A percentile compares a stretch with the other conserved stretches of the same genome.
These are phyloP conservation scores for Pseudocercospora pini-densiflorae DNA, from an alignment of 2,329 filamentous ascomycete species.

Conservation along the genomic window DNA sequence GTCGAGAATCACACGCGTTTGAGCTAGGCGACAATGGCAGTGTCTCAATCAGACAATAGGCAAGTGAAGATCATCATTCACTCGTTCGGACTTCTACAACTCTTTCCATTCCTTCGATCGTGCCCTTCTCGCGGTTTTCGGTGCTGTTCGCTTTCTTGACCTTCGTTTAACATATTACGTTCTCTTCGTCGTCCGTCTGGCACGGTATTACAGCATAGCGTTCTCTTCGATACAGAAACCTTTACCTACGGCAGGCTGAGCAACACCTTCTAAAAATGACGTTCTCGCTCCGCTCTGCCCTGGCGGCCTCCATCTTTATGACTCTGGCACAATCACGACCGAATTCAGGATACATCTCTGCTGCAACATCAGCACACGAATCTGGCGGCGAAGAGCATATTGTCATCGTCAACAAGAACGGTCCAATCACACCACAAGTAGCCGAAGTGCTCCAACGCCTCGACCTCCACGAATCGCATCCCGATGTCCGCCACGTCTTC, in stretches of 20 bases:
- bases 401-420: slow-evolving; percentile 43
- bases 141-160: neutral
- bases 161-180: neutral
- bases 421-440: slow-evolving; percentile 40
- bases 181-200: slow-evolving; percentile 1
- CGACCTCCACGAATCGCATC: slow-evolving; percentile 43
- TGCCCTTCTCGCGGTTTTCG: neutral
- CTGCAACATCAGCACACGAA: slow-evolving; percentile 23
- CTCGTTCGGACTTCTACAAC: neutral
- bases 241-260: neutral
- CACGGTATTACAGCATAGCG: neutral
- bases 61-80: neutral
- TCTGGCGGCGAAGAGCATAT: slow-evolving; percentile 41
- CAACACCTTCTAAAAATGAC: neutral
- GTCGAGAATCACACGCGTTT: slow-evolving; percentile 3
- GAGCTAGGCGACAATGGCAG: slow-evolving; percentile 7
- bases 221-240: neutral
- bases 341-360: neutral
- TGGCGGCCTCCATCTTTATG: neutral
- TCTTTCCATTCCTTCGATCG: neutral
- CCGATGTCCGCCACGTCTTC: slow-evolving; percentile 45
- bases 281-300: neutral
- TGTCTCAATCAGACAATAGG: slow-evolving; percentile 10
- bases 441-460: slow-evolving; percentile 43
- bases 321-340: neutral